These are phyloP conservation scores for Nemophila menziesii DNA, from an alignment of 257 asterid species.

Conservation along the genomic window DNA sequence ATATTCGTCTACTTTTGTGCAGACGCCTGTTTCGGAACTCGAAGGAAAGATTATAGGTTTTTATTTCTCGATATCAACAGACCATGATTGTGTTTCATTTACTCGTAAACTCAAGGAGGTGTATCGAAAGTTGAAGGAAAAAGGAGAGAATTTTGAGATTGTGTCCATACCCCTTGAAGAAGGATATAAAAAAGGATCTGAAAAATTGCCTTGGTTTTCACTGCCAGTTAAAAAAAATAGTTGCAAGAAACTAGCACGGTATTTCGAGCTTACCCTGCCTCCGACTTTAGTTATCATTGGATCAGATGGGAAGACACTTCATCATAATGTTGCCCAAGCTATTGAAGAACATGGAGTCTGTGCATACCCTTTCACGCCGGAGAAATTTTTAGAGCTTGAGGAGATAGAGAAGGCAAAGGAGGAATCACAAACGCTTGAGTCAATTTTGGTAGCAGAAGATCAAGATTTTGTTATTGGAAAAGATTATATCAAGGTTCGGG, in stretches of 20 bases:
- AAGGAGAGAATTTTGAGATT: constrained; percentile 52
- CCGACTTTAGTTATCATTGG: constrained; percentile 73
- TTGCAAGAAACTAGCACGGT: constrained; percentile 39
- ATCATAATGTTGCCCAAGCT: constrained; percentile 53
- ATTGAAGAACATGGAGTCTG: constrained; percentile 58
- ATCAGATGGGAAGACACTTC: constrained; percentile 79
- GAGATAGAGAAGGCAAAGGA: constrained; percentile 56
- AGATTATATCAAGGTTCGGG: constrained; percentile 51
- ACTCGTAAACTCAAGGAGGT: constrained; percentile 38
- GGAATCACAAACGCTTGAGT: constrained; percentile 88
- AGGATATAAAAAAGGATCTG: constrained; percentile 32
- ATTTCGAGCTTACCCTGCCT: constrained; percentile 49
- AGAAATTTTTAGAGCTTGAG: constrained; percentile 59
- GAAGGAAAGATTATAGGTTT: constrained; percentile 73
- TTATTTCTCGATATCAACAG: constrained; percentile 39
- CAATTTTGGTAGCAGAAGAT: constrained; percentile 51
- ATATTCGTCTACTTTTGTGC: constrained; percentile 1
- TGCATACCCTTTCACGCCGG: constrained; percentile 78
- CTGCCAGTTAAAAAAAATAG: constrained; percentile 56
- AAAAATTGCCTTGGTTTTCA: constrained; percentile 55
- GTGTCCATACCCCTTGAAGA: constrained; percentile 72
- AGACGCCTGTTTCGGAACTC: constrained; percentile 64
- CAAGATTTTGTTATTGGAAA: constrained; percentile 61
- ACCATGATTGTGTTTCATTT: constrained; percentile 27
- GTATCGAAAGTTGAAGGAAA: constrained; percentile 39